phyloP scores from a whole-genome alignment of 192 early-diverging fungal species.

The Rhizophagus prolifer region DNA sequence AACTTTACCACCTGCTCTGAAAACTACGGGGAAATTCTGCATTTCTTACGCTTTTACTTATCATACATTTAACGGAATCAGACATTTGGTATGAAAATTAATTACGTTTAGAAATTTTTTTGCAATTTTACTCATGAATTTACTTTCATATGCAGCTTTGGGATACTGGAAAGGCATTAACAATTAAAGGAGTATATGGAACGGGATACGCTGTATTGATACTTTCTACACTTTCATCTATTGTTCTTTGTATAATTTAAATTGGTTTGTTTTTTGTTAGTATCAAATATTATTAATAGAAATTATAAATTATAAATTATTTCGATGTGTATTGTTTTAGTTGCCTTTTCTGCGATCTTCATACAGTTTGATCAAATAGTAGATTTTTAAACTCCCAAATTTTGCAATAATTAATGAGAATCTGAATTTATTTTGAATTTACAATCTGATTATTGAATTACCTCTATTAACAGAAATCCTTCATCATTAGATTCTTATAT shows the following conservation, averaged over 20 bases:
- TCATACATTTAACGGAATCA: slow-evolving; percentile 83
- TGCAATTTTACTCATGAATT: background rate
- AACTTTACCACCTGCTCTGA: slow-evolving; percentile 61
- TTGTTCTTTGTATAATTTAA: background rate
- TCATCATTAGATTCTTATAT: too few species aligned
- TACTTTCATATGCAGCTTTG: slow-evolving; percentile 54
- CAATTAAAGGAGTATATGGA: slow-evolving; percentile 75
- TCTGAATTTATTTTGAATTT: too few species aligned
- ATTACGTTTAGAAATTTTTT: background rate
- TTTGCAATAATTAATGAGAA: too few species aligned
- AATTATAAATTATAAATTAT: too few species aligned
- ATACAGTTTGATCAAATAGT: too few species aligned
- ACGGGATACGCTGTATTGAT: slow-evolving; percentile 79
- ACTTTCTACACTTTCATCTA: slow-evolving; percentile 51
- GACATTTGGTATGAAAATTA: slow-evolving; percentile 77
- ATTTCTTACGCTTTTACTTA: slow-evolving; percentile 74
- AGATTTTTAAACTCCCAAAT: too few species aligned
- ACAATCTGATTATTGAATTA: too few species aligned
- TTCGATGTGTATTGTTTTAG: too few species aligned
- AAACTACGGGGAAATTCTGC: slow-evolving; percentile 71
- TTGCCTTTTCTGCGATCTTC: too few species aligned
- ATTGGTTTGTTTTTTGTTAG: too few species aligned
- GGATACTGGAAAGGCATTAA: slow-evolving; percentile 75
- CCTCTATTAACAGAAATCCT: too few species aligned
- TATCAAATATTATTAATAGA: too few species aligned